Conservation (phyloP, 495 filamentous ascomycete species). For the Clavariopsis aquatica region DNA sequence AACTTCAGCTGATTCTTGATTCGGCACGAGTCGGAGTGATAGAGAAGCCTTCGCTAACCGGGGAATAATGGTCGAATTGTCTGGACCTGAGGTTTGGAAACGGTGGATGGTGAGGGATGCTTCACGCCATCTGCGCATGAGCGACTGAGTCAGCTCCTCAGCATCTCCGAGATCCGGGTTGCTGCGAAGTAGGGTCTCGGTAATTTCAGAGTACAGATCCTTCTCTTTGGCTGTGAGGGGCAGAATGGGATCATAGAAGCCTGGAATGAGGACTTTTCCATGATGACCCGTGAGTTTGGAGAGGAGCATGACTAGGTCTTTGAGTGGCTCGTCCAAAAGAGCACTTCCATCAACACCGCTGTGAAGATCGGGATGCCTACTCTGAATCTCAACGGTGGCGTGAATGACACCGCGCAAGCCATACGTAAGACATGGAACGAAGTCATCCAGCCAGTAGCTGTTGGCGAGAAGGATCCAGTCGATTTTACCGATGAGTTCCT, state of each 20-base stretch:
- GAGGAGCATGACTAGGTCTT: slow-evolving; percentile 81
- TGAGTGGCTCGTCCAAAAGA: slow-evolving; percentile 82
- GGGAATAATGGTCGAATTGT: slow-evolving; percentile 82
- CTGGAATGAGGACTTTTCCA: slow-evolving; percentile 65
- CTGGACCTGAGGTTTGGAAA: slow-evolving; percentile 81
- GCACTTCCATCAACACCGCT: slow-evolving; percentile 92
- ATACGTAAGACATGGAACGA: slow-evolving; percentile 92
- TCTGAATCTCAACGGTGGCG: slow-evolving; percentile 83
- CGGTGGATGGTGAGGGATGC: slow-evolving; percentile 91
- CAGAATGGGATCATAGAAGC: slow-evolving; percentile 82
- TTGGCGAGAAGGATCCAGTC: slow-evolving; percentile 95
- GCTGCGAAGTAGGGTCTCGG: slow-evolving; percentile 68
- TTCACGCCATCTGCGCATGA: slow-evolving; percentile 96
- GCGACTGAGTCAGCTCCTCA: slow-evolving; percentile 67
- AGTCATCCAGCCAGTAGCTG: slow-evolving; percentile 97
- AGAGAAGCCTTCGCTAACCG: slow-evolving; percentile 80
- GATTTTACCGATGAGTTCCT: slow-evolving; percentile 80
- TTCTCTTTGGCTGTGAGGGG: slow-evolving; percentile 74
- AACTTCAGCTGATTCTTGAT: slow-evolving; percentile 79
- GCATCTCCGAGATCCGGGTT: slow-evolving; percentile 68
- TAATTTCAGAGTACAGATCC: slow-evolving; percentile 80
- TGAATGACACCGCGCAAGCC: slow-evolving; percentile 93
- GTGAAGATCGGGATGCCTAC: slow-evolving; percentile 84
- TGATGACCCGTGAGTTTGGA: slow-evolving; percentile 71
- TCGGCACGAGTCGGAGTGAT: slow-evolving; percentile 89